Conservation (phyloP, 192 early-diverging fungal species). For the Glomus cerebriforme region DNA sequence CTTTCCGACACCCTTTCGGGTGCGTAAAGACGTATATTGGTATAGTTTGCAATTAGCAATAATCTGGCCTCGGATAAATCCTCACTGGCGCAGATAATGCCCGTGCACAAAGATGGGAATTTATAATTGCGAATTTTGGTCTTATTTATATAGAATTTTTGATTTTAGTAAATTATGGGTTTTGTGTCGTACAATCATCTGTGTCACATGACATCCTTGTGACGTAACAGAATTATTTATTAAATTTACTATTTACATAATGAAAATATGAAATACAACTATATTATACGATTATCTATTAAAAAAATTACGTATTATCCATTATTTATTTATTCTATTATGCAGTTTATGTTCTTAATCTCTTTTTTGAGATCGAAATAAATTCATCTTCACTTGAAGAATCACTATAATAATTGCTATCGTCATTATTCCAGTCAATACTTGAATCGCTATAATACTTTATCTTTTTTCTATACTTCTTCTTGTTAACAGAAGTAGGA, state of each 20-base stretch:
- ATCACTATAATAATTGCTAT: neutral
- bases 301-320: too few species aligned
- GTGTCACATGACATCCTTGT: neutral
- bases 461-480: neutral
- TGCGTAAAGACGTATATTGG: constrained; percentile 37
- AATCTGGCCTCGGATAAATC: constrained; percentile 40
- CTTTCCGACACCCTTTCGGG: constrained; percentile 28
- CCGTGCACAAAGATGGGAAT: constrained; percentile 39
- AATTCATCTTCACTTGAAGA: neutral
- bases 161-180: neutral
- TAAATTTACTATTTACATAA: too few species aligned
- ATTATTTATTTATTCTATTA: neutral
- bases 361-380: neutral
- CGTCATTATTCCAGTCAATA: neutral
- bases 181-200: neutral
- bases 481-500: neutral
- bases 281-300: too few species aligned
- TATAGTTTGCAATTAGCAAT: constrained; percentile 45
- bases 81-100: constrained; percentile 42
- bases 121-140: neutral
- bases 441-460: neutral
- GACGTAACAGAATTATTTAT: too few species aligned
- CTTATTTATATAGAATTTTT: neutral
- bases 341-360: neutral
- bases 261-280: too few species aligned